Conservation (phyloP, 345 rosid genomes). For the Ceriops tagal region DNA sequence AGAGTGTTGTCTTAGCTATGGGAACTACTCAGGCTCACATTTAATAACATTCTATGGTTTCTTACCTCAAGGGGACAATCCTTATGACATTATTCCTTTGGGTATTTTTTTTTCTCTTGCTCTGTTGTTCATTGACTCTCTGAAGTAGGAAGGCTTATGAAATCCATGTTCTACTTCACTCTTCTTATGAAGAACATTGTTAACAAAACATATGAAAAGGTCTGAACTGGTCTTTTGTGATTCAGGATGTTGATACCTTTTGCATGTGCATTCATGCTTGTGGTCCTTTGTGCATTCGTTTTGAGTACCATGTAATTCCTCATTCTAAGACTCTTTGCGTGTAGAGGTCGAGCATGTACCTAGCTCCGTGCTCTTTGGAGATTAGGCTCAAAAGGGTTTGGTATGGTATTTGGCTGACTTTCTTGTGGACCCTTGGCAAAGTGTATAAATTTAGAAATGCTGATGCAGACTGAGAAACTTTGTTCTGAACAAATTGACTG, state of each 20-base stretch:
- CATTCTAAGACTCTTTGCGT: too few relatives aligned
- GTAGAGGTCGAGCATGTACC: too few relatives aligned
- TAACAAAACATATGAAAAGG: too few relatives aligned
- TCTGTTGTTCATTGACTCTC: neutral
- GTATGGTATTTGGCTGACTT: neutral
- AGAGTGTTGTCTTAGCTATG: constrained; percentile 86
- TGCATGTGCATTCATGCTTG: too few relatives aligned
- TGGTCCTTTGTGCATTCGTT: too few relatives aligned
- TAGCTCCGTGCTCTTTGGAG: neutral
- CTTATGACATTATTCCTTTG: constrained; percentile 71
- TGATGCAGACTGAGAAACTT: neutral
- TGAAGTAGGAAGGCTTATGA: neutral
- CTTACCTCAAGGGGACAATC: constrained; percentile 74
- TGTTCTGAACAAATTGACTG: neutral
- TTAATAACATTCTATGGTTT: constrained; percentile 85
- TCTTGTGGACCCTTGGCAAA: neutral
- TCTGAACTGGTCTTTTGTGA: too few relatives aligned
- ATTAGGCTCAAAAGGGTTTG: neutral
- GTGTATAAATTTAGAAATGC: neutral
- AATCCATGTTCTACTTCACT: too few relatives aligned
- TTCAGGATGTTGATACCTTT: too few relatives aligned
- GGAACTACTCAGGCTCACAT: constrained; percentile 79
- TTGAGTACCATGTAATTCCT: too few relatives aligned
- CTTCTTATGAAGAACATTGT: too few relatives aligned
- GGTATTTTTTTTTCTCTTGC: constrained; percentile 46